Base-by-base conservation (phyloP, 2,329 filamentous ascomycete species). In the Phialophora chinensis region DNA sequence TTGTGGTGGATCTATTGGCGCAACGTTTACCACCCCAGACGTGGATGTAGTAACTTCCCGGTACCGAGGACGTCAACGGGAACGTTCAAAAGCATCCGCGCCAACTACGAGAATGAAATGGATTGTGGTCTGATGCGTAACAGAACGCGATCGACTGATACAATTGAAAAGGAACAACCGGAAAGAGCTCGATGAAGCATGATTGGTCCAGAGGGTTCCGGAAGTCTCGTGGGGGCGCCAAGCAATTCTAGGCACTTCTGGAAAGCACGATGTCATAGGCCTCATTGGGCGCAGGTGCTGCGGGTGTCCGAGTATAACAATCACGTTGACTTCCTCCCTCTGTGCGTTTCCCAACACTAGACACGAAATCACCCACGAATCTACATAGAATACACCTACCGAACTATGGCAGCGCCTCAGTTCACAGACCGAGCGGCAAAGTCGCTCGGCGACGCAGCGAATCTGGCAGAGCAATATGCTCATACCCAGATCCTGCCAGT, bases 341-440 rank as follows among this genome's bases (percentile, higher is more conserved):
- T 59, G 42, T 38, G n/a, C 31, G 12, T 12, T 60, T 20, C 10
- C 50, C 23, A 23, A 35, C 14, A 29, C n/a, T 42, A 53, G 35
- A 64, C 54, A 53, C 52, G 31, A 67, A 55, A 67, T 54, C 31
- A 35, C 29, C 44, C 35, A 56, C 27, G 58, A 56, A 42, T 44
- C 44, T 20, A 38, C 17, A 59, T 42, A 54, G 20, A 58, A 4
- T 49, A 53, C 38, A 31, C 35, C 23, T 44, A n/a, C 2, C 62
- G 60, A 67, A 69, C 68, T 50, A 70, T 70, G 59, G 52, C 88
- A 60, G 66, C 56, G 62, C 69, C 90, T 62, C 77, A 96, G 77
- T 97, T 97, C 78, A 99, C 95, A 72, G 94, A 98, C 81, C 85
- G 91, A 81, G 95, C 92, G 72, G 91, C 93, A 77, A 92, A 94